phyloP scores from a whole-genome alignment of 257 asterid species.

The Nicotiana tabacum region DNA sequence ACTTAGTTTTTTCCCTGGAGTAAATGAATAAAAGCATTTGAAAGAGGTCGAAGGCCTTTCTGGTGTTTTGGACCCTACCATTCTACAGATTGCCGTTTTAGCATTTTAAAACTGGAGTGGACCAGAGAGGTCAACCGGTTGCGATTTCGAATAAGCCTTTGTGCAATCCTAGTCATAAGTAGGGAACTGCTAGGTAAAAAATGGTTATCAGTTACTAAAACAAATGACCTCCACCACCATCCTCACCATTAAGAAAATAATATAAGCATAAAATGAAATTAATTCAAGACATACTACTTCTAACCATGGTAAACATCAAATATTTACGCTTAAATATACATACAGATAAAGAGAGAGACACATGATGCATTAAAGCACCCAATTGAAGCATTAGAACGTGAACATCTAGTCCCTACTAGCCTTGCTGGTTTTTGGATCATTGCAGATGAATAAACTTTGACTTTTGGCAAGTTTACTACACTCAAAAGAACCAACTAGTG shows the following conservation, averaged over 20 bases:
- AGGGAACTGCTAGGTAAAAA: background rate
- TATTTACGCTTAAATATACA: background rate
- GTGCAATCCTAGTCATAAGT: background rate
- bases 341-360: background rate
- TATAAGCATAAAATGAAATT: background rate
- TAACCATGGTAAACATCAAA: background rate
- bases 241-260: background rate
- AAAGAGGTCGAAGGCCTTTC: background rate
- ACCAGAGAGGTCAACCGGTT: background rate
- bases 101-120: background rate
- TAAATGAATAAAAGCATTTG: background rate
- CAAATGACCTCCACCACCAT: background rate
- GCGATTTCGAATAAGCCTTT: background rate
- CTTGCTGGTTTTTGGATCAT: background rate
- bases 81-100: background rate
- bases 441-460: background rate
- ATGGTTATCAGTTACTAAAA: background rate
- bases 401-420: background rate
- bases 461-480: background rate
- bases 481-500: background rate
- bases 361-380: background rate
- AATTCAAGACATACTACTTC: background rate
- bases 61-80: background rate
- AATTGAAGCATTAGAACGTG: background rate
- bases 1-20: background rate